Evolutionary conservation across 2,329 filamentous ascomycete genomes (phyloP).

Genomic region (Aaosphaeria arxii): DNA sequence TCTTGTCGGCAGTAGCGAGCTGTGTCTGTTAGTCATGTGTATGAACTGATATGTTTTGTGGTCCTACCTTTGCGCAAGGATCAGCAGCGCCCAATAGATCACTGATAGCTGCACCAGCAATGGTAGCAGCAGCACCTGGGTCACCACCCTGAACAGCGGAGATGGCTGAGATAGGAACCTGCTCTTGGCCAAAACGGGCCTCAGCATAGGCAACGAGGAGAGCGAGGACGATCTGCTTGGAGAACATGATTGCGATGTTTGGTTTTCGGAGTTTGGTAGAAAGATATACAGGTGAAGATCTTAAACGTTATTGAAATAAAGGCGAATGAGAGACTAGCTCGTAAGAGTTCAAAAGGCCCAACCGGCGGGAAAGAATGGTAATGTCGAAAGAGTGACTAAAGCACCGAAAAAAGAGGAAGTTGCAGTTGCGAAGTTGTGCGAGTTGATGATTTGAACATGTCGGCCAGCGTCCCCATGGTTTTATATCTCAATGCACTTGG

Average conservation of each 20-base stretch:
- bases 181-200: constrained; percentile 62
- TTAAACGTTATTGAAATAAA: constrained; percentile 11
- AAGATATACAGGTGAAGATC: constrained; percentile 13
- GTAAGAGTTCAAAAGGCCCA: constrained; percentile 22
- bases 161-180: constrained; percentile 56
- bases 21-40: constrained; percentile 27
- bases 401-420: constrained; percentile 17
- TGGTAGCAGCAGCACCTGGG: constrained; percentile 60
- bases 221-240: constrained; percentile 29
- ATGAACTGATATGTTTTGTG: neutral
- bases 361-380: constrained; percentile 28
- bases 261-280: constrained; percentile 1
- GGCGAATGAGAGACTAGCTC: constrained; percentile 35
- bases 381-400: constrained; percentile 15
- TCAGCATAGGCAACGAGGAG: constrained; percentile 33
- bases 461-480: constrained; percentile 8
- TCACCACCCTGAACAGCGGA: constrained; percentile 52
- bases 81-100: constrained; percentile 64
- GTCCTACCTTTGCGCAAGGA: constrained; percentile 60
- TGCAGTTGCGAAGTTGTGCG: constrained; percentile 23
- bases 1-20: constrained; percentile 63
- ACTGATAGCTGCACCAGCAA: constrained; percentile 60
- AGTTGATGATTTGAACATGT: constrained; percentile 21
- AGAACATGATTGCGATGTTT: constrained; percentile 23
- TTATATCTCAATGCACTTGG: constrained; percentile 24